Evolutionary conservation across 2,329 filamentous ascomycete genomes (phyloP), one percentile per base, ranked within the genome.

Genomic region (Hirsutella thompsonii): DNA sequence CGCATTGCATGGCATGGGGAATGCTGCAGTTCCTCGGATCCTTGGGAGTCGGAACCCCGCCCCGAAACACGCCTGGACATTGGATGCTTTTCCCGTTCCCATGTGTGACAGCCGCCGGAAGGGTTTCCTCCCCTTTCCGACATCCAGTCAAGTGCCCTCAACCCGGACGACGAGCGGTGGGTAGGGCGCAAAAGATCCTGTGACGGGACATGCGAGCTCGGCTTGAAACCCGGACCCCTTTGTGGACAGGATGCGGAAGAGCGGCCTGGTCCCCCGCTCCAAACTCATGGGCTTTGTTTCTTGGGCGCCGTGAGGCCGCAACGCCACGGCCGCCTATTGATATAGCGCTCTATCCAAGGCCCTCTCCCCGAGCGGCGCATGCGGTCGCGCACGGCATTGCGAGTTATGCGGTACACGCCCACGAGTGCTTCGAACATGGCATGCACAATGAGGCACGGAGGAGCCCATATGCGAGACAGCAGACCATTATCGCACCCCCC

Each of bases 1-100:
- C 41, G 37, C 34, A 41, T 42, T 38, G 45, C 36, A 41, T 42
- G 32, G 45, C 36, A 35, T 37, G 42, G 37, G 40, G 36, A 26
- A 28, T 28, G 36, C 40, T 38, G 36, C 36, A 38, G 36, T 34
- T 35, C 19, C 35, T 41, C 40, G 40, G 20, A 29, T 40, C 18
- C 33, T 26, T 21, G 39, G 30, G 37, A 36, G 39, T 41, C 34
- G 33, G 39, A 8, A 23, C 42, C 42, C 41, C 42, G 37, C 42
- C 18, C 34, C 38, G 32, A 39, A 37, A 20, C 14, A 16, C 32
- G 32, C 32, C 32, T 11, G 20, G 32, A 20, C 26, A 20, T 37
- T 37, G 32, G 30, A 20, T 16, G 39, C 14, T n/a, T 19, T 13
- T 10, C 20, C 26, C 10, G 4, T n/a, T 19, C n/a, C 33, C 35